Evolutionary conservation across 176 grass and related monocot genomes (phyloP), one percentile per base, ranked within the genome.

Genomic region (Raddia guianensis): DNA sequence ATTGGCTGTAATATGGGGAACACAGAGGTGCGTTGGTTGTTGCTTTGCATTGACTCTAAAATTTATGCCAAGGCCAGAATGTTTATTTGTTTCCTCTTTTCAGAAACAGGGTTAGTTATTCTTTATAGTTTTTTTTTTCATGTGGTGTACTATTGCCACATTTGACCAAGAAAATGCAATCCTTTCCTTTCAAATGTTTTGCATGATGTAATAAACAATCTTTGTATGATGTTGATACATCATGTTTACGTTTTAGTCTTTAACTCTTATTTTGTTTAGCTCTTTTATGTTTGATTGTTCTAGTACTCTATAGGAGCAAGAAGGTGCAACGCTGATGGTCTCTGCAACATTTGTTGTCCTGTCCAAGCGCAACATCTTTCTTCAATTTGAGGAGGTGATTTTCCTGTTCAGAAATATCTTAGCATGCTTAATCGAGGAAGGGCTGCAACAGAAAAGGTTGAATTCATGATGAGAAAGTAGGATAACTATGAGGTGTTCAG

Each of bases 311-410:
- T 89, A 98, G 95, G 92, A 98, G 73, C 92, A 89, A 87, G 92
- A 98, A 75, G 95, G 95, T 78, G 95, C 95, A 76, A 93, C 92
- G 54, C 82, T 98, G 84, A 72, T 95, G 79, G 95, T 98, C 70
- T 95, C 95, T 79, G 95, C 95, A 45, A 95, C 89, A 76, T 98
- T 98, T 75, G 86, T 66, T 78, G 70, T 95, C 82, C 44, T 98
- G 40, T 95, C 95, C 67, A 93, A 93, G 54, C 92, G 27, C 27
- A 27, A 95, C 64, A 95, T 98, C 63, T 95, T 89, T 83, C 95
- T 98, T 91, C 88, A 95, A 62, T 98, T 98, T 86, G 88, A 98
- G 87, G 95, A 93, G 95, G 92, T 98, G 86, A 49, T 55, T 50
- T 72, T 59, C 12, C 12, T 62, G 10, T 66, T 11, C 14, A 52